Evolutionary conservation across 1,284 basidiomycete species (phyloP), one percentile per base, ranked within the genome.

Genomic region (Papiliotrema fonsecae): DNA sequence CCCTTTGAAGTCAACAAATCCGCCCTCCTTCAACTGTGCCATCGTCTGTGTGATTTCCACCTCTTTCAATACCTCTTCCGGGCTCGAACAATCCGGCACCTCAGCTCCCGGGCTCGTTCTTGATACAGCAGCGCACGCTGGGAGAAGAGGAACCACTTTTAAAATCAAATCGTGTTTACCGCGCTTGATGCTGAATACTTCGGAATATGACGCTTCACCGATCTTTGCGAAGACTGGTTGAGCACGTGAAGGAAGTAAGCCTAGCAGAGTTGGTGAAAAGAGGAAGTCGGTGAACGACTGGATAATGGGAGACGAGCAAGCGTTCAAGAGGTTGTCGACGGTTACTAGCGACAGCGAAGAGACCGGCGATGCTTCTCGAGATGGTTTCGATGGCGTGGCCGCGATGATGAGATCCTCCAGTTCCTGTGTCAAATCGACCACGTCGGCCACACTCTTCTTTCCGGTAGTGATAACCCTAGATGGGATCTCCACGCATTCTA

Each of bases 171-270:
- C 55, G 5, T 49, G 41, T 27, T 42, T 62, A 42, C 60, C 59
- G 30, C 79, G 76, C 1, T 43, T 83, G 42, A 92, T 83, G 4
- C 85, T 85, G 73, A 90, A 98, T n/a, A 98, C 96, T 67, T 98
- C 94, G 0, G 91, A 96, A 71, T 88, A 98, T 42, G 88, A 91
- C 11, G 94, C 94, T 74, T 98, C 94, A 39, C 93, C 94, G 46
- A 97, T 84, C 74, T 98, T 98, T 55, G 1, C 36, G 28, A 16
- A 25, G 11, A 6, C 10, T 40, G 26, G 7, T 32, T 22, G 39
- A 19, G 41, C 47, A 28, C 28, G 22, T 18, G 37, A 14, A 3
- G 41, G 41, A 7, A 52, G 18, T 4, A 49, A 24, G 21, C 41
- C 27, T 9, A 35, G 47, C 9, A 52, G 32, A 9, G 26, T 18